Conservation (phyloP, 805 yeast species). For the Schwanniomyces polymorphus region DNA sequence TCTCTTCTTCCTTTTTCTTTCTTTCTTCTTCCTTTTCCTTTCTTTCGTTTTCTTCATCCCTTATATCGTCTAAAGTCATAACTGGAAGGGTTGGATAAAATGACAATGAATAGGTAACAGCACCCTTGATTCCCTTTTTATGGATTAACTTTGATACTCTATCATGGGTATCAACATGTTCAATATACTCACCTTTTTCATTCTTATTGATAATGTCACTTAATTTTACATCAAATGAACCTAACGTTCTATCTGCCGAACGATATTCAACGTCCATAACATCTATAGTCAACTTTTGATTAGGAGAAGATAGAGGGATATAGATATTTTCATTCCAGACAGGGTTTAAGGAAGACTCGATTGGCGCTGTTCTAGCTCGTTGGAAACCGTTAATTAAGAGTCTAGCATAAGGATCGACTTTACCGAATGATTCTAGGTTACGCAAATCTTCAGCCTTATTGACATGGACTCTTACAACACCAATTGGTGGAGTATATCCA, state of each 20-base stretch:
- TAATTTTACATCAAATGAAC: conserved; percentile 72
- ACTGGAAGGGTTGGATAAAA: conserved; percentile 85
- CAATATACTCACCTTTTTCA: conserved; percentile 62
- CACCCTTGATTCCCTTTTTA: conserved; percentile 84
- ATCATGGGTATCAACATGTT: conserved; percentile 54
- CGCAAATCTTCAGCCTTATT: conserved; percentile 71
- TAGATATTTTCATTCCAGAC: conserved; percentile 82
- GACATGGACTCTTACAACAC: conserved; percentile 76
- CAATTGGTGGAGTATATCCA: conserved; percentile 93
- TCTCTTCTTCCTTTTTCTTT: conserved; percentile 25
- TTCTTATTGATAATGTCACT: conserved; percentile 66
- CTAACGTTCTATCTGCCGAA: conserved; percentile 84
- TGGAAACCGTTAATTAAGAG: conserved; percentile 74
- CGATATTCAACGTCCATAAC: conserved; percentile 86
- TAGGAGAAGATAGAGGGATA: conserved; percentile 77
- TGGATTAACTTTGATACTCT: conserved; percentile 64
- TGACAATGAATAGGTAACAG: conserved; percentile 67
- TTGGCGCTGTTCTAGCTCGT: conserved; percentile 73
- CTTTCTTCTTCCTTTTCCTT: conserved; percentile 33
- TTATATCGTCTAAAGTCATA: conserved; percentile 70
- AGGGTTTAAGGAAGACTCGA: conserved; percentile 71
- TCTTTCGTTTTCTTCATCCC: conserved; percentile 49
- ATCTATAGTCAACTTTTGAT: conserved; percentile 80
- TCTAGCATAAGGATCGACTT: conserved; percentile 88
- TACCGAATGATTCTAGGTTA: conserved; percentile 87